Conservation (phyloP, 148 eudicot species). For the Vaccinium myrtillus region DNA sequence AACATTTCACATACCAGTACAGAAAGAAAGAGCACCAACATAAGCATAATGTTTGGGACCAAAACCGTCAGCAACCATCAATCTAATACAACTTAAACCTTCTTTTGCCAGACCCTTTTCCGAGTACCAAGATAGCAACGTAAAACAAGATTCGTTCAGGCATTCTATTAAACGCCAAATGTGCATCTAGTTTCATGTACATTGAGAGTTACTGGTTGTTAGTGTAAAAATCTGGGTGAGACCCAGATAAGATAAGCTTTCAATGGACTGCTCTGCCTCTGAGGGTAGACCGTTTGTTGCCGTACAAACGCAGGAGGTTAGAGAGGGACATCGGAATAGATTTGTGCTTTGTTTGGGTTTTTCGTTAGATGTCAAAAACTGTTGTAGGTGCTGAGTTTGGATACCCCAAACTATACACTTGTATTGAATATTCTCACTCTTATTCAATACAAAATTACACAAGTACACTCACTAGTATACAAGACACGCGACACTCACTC, state of each 20-base stretch:
- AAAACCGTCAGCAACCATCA: conserved; percentile 33
- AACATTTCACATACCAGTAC: conserved; percentile 22
- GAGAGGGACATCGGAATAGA: conserved; percentile 18
- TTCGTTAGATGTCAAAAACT: too few relatives aligned
- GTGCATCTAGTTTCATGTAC: conserved; percentile 38
- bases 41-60: conserved; percentile 32
- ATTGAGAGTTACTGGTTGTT: conserved; percentile 33
- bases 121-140: conserved; percentile 36
- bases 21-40: conserved; percentile 38
- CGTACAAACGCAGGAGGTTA: conserved; percentile 28
- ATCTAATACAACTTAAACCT: conserved; percentile 29
- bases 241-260: conserved; percentile 27
- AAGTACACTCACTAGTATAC: too few relatives aligned
- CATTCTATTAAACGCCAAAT: conserved; percentile 35
- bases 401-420: too few relatives aligned
- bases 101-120: conserved; percentile 27
- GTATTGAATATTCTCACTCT: too few relatives aligned
- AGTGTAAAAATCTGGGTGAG: conserved; percentile 27
- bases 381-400: neutral
- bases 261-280: conserved; percentile 36
- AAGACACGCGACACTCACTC: too few relatives aligned
- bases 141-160: conserved; percentile 33
- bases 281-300: conserved; percentile 18
- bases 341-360: neutral
- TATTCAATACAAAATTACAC: too few relatives aligned